phyloP scores from a whole-genome alignment of 352 stramenopile species.

The Phytophthora ohioensis region DNA sequence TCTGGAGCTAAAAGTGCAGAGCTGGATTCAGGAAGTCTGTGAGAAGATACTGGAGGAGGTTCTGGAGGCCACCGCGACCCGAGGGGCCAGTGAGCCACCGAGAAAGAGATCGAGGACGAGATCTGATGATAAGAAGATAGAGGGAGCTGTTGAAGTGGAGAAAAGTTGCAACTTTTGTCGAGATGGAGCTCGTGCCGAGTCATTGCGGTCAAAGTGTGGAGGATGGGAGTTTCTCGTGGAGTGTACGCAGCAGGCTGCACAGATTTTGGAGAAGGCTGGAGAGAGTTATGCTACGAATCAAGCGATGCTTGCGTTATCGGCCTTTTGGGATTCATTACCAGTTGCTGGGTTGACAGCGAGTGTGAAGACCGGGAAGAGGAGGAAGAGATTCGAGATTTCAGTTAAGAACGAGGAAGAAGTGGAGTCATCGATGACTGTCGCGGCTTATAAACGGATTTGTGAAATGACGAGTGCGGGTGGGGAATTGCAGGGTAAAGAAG shows the following conservation, averaged over 20 bases:
- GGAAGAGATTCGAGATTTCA: conserved; percentile 22
- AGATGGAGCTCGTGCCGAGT: conserved; percentile 27
- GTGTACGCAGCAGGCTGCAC: conserved; percentile 29
- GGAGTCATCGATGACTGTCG: conserved; percentile 18
- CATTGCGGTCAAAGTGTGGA: conserved; percentile 20
- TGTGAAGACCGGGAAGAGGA: conserved; percentile 14
- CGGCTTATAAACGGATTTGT: conserved; percentile 29
- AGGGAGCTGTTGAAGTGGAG: not conserved
- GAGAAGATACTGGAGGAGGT: conserved; percentile 53
- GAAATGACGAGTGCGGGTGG: not conserved
- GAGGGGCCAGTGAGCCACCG: conserved; percentile 4
- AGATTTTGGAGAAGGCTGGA: conserved; percentile 28
- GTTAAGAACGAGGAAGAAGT: conserved; percentile 11
- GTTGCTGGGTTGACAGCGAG: conserved; percentile 11
- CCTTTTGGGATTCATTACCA: conserved; percentile 32
- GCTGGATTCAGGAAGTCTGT: conserved; percentile 46
- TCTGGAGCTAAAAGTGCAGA: conserved; percentile 21
- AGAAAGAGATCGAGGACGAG: conserved; percentile 26
- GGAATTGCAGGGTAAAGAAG: not conserved
- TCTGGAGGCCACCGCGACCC: conserved; percentile 40
- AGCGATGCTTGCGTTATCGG: conserved; percentile 29
- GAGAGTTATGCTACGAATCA: conserved; percentile 33
- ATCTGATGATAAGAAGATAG: conserved; percentile 7
- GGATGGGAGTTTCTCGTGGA: conserved; percentile 39
- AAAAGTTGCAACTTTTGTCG: conserved; percentile 39